Conservation (phyloP, 2,329 filamentous ascomycete species). For the Fusarium pininemorale region DNA sequence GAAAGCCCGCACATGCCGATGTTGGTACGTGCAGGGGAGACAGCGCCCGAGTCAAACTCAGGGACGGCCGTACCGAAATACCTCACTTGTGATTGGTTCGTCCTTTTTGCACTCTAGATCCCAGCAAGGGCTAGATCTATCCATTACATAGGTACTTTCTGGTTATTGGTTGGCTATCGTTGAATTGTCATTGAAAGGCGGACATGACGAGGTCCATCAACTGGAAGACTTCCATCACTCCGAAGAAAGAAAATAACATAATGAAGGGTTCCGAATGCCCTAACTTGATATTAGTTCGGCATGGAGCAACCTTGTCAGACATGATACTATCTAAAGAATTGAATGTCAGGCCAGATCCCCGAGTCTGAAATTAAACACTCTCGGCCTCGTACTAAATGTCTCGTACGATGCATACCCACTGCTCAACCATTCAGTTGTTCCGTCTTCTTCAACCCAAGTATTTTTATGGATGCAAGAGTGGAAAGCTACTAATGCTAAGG, state of each 20-base stretch:
- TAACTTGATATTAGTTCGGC: background rate
- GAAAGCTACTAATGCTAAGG: background rate
- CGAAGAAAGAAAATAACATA: background rate
- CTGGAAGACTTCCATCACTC: background rate
- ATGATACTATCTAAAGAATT: background rate
- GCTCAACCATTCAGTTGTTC: constrained; percentile 10
- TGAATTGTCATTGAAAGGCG: background rate
- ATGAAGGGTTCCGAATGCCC: background rate
- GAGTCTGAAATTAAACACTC: constrained; percentile 5
- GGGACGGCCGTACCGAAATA: constrained; percentile 34
- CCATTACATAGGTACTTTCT: background rate
- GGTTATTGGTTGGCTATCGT: background rate
- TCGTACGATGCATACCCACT: constrained; percentile 37
- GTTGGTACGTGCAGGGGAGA: constrained; percentile 11
- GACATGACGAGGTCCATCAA: background rate
- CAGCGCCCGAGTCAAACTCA: constrained; percentile 33
- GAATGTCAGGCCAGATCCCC: background rate
- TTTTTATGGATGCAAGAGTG: background rate
- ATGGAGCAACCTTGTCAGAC: background rate
- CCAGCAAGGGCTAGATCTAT: background rate
- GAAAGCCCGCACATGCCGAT: constrained; percentile 4
- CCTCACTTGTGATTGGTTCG: constrained; percentile 28
- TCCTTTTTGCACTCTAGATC: background rate
- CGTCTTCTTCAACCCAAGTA: constrained; percentile 9
- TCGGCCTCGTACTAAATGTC: constrained; percentile 11